Conservation (phyloP, 495 filamentous ascomycete genomes). For the Penicillium paxilli region DNA sequence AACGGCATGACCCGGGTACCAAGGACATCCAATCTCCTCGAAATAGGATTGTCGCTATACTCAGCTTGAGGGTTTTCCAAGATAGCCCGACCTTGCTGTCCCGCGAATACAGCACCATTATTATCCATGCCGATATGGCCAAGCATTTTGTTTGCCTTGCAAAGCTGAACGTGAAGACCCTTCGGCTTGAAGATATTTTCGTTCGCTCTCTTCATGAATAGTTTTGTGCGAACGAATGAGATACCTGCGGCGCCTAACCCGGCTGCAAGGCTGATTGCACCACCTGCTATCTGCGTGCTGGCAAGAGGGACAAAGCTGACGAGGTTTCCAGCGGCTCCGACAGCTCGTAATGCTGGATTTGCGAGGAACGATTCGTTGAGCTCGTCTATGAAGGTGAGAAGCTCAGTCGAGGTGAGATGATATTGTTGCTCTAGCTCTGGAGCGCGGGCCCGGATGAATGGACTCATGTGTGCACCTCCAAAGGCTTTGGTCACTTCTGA, state of each 20-base stretch:
- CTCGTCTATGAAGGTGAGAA: slow-evolving; percentile 24
- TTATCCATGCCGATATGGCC: slow-evolving; percentile 7
- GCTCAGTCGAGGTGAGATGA: slow-evolving; percentile 5
- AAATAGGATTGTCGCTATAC: slow-evolving; percentile 5
- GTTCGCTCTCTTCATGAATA: slow-evolving; percentile 21
- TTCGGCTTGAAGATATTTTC: slow-evolving; percentile 18
- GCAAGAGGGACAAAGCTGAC: slow-evolving; percentile 15
- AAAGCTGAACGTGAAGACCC: slow-evolving; percentile 20
- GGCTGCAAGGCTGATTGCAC: slow-evolving; percentile 16
- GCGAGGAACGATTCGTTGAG: slow-evolving; percentile 28
- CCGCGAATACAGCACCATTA: slow-evolving; percentile 1
- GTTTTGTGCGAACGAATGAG: slow-evolving; percentile 20
- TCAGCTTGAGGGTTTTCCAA: background rate
- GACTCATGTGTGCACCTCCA: slow-evolving; percentile 21
- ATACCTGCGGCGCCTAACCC: slow-evolving; percentile 14
- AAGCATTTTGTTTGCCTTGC: slow-evolving; percentile 24
- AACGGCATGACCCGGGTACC: slow-evolving; percentile 12
- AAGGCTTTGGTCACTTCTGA: slow-evolving; percentile 20
- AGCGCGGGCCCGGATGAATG: slow-evolving; percentile 20
- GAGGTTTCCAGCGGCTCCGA: slow-evolving; percentile 5
- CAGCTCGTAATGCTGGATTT: slow-evolving; percentile 20
- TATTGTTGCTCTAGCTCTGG: slow-evolving; percentile 9
- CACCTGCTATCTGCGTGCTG: slow-evolving; percentile 14
- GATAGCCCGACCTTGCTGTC: slow-evolving; percentile 3
- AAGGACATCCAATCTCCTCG: slow-evolving; percentile 17